Conservation (phyloP, 208 protist species). For the Acanthamoeba sp. region DNA sequence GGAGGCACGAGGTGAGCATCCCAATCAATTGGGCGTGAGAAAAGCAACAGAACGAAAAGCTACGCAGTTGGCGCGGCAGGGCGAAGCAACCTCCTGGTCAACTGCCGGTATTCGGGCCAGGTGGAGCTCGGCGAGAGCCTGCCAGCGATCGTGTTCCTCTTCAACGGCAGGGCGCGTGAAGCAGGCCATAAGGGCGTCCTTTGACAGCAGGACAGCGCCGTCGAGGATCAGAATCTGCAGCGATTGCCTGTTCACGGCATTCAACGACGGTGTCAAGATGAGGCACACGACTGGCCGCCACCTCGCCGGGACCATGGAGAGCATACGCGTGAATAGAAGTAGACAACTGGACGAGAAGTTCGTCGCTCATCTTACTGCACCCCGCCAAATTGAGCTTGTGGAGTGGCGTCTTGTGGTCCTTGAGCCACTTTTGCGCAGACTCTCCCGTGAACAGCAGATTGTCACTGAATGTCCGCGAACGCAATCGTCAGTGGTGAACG, state of each 20-base stretch:
- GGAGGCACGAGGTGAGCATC: neutral
- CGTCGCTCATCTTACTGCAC: neutral
- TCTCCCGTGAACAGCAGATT: neutral
- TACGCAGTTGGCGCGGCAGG: too few species aligned
- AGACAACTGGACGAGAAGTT: neutral
- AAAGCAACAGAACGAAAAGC: too few species aligned
- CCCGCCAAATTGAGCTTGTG: neutral
- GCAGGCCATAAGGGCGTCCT: neutral
- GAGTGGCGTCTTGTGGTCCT: slow-evolving; percentile 12
- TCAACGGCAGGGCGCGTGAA: neutral
- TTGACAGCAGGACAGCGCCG: neutral
- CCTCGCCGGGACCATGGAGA: too few species aligned
- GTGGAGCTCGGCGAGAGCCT: neutral
- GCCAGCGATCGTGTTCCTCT: neutral
- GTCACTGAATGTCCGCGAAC: neutral
- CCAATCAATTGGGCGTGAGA: neutral
- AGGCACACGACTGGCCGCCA: neutral
- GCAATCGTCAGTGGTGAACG: too few species aligned
- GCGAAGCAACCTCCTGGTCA: neutral
- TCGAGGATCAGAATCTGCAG: neutral
- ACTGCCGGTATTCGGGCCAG: neutral
- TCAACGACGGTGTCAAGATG: neutral
- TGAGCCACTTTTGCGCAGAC: neutral
- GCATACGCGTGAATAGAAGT: neutral
- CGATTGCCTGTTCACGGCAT: neutral